Evolutionary conservation across 345 rosid species (phyloP).

Genomic region (Gossypium longicalyx): DNA sequence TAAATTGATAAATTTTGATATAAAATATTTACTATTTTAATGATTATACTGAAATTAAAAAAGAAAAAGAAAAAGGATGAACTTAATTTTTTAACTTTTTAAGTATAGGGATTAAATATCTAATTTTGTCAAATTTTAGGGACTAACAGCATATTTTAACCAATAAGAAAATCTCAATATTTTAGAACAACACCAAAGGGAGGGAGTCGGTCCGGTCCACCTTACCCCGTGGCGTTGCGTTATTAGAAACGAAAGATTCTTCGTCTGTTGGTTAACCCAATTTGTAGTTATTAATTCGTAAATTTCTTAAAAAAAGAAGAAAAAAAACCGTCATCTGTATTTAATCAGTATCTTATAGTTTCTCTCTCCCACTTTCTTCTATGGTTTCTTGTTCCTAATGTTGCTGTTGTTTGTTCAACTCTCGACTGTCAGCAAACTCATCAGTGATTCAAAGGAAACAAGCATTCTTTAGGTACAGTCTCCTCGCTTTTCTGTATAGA

Average conservation of each 20-base stretch:
- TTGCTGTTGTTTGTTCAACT: conserved; percentile 1
- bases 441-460: neutral
- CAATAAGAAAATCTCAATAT: neutral
- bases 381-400: neutral
- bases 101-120: no score
- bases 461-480: conserved; percentile 1
- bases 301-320: neutral
- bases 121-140: no score
- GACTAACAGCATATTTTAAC: no score
- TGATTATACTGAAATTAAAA: no score
- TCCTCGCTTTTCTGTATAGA: neutral
- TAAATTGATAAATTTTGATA: no score
- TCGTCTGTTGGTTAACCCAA: conserved; percentile 7
- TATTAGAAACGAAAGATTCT: neutral
- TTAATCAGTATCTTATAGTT: neutral
- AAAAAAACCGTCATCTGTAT: neutral
- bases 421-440: conserved; percentile 7
- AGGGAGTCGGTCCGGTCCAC: neutral
- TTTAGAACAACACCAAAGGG: neutral
- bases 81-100: no score
- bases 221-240: neutral
- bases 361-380: neutral
- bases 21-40: no score
- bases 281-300: neutral
- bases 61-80: no score